Conservation (phyloP, 2,329 filamentous ascomycete genomes). For the Gremmenia infestans region DNA sequence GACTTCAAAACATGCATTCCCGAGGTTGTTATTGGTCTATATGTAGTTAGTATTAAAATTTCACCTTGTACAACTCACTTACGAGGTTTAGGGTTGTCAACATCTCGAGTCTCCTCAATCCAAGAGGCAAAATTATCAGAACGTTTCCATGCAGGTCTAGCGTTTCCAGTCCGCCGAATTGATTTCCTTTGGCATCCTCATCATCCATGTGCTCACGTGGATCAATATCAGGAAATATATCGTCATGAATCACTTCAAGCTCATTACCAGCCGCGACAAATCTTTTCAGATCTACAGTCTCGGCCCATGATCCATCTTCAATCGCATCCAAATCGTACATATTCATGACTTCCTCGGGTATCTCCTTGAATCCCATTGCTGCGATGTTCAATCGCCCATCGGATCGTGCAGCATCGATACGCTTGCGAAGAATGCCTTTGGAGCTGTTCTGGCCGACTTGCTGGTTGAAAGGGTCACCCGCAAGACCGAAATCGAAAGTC, state of each 20-base stretch:
- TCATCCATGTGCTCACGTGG: slow-evolving; percentile 51
- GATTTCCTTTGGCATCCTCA: slow-evolving; percentile 62
- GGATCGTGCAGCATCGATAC: slow-evolving; percentile 66
- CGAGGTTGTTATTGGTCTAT: slow-evolving; percentile 75
- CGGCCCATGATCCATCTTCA: slow-evolving; percentile 73
- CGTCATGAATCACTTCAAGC: slow-evolving; percentile 66
- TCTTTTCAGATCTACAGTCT: slow-evolving; percentile 80
- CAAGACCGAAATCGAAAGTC: slow-evolving; percentile 54
- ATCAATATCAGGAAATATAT: slow-evolving; percentile 70
- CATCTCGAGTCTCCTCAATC: slow-evolving; percentile 65
- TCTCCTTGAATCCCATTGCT: slow-evolving; percentile 70
- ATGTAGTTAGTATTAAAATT: slow-evolving; percentile 1
- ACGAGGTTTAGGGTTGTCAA: slow-evolving; percentile 81
- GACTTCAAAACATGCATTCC: slow-evolving; percentile 64
- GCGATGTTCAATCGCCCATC: slow-evolving; percentile 86
- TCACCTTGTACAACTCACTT: slow-evolving; percentile 31
- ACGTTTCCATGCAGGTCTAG: slow-evolving; percentile 85
- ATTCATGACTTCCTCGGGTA: slow-evolving; percentile 76
- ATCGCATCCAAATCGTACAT: slow-evolving; percentile 82
- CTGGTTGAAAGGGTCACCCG: slow-evolving; percentile 68
- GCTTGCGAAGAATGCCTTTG: slow-evolving; percentile 65
- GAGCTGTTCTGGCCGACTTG: slow-evolving; percentile 50
- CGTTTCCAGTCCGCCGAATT: slow-evolving; percentile 77
- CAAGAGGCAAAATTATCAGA: slow-evolving; percentile 66
- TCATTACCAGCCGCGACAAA: slow-evolving; percentile 90